Conservation (phyloP, 306 rosid species). For the Acacia melanoxylon region DNA sequence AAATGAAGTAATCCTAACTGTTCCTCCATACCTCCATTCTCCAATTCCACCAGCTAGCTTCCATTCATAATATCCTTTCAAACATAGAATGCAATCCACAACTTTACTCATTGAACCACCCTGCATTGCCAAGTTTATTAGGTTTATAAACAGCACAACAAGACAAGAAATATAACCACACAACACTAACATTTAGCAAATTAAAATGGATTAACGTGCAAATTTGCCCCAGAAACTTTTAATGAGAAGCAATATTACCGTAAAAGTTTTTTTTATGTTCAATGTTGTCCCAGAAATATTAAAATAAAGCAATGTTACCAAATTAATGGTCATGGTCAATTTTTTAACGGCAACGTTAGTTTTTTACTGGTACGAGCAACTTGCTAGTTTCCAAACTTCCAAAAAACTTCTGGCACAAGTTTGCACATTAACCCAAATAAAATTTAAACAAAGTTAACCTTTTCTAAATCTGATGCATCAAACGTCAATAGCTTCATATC, state of each 20-base stretch:
- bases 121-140: constrained; percentile 47
- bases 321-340: too few species aligned
- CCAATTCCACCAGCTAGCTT: constrained; percentile 89
- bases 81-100: constrained; percentile 95
- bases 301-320: too few species aligned
- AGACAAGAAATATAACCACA: neutral
- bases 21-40: constrained; percentile 98
- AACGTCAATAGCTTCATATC: constrained; percentile 86
- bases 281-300: too few species aligned
- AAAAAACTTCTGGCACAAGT: too few species aligned
- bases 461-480: constrained; percentile 94
- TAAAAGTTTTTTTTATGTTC: too few species aligned
- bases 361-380: too few species aligned
- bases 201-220: neutral
- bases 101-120: constrained; percentile 91
- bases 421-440: neutral
- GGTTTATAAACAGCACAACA: neutral
- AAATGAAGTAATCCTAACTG: constrained; percentile 80
- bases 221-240: too few species aligned
- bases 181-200: neutral
- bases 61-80: constrained; percentile 95
- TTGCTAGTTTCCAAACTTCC: too few species aligned
- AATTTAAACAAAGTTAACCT: constrained; percentile 47
- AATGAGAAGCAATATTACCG: too few species aligned
- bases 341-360: too few species aligned